Evolutionary conservation across 768 basidiomycete species (phyloP).

Genomic region (Lentinula raphanica): DNA sequence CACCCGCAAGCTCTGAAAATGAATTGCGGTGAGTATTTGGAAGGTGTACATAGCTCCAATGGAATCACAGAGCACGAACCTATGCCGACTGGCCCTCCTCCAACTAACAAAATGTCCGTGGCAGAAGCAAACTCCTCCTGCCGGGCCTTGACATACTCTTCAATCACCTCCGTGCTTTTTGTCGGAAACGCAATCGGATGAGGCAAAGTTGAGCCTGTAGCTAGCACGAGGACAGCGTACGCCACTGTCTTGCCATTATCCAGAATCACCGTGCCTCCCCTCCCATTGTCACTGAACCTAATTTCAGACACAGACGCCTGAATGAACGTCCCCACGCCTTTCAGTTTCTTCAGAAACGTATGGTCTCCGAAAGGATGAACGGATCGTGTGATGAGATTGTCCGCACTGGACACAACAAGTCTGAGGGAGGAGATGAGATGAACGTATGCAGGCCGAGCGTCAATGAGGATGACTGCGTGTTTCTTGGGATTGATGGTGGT

Average conservation of each 20-base stretch:
- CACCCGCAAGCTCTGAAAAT: conserved; percentile 19
- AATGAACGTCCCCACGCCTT: conserved; percentile 41
- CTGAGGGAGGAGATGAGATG: conserved; percentile 48
- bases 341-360: conserved; percentile 27
- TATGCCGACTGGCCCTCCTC: conserved; percentile 53
- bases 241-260: conserved; percentile 43
- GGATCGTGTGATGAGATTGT: conserved; percentile 24
- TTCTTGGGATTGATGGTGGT: conserved; percentile 39
- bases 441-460: conserved; percentile 43
- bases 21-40: background rate
- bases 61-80: conserved; percentile 22
- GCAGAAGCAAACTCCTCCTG: conserved; percentile 31
- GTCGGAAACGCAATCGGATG: conserved; percentile 43
- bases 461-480: conserved; percentile 52
- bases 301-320: conserved; percentile 33
- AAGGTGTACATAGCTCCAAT: no score
- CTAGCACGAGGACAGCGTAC: conserved; percentile 54
- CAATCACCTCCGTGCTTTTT: conserved; percentile 17
- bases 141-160: conserved; percentile 22
- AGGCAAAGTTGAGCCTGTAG: conserved; percentile 52
- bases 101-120: conserved; percentile 44
- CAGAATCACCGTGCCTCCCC: conserved; percentile 38
- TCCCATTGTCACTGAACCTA: conserved; percentile 17
- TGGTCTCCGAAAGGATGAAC: conserved; percentile 33
- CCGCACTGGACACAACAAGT: conserved; percentile 41